phyloP scores from a whole-genome alignment of 2,329 filamentous ascomycete genomes.

The Pseudocercospora fuligena region DNA sequence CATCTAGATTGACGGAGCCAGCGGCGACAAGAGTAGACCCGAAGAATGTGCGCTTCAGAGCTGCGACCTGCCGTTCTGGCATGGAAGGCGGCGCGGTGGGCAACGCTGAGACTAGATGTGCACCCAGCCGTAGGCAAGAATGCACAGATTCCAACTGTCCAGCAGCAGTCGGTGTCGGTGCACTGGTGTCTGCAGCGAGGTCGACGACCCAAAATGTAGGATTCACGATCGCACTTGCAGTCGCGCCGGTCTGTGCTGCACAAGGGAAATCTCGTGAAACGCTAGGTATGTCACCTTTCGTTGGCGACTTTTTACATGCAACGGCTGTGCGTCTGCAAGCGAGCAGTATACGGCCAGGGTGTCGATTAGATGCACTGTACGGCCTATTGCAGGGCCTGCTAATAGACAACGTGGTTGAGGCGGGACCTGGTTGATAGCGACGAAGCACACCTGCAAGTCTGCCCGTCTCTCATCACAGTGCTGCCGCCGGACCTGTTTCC shows the following conservation, averaged over 20 bases:
- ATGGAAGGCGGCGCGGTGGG: neutral
- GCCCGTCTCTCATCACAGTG: neutral
- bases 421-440: neutral
- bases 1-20: slow-evolving; percentile 25
- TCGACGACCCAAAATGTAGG: no score
- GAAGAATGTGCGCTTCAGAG: neutral
- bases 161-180: neutral
- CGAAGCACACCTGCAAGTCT: neutral
- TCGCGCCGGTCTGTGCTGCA: slow-evolving; percentile 4
- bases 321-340: slow-evolving; percentile 5
- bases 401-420: slow-evolving; percentile 6
- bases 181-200: neutral
- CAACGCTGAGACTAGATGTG: neutral
- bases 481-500: neutral
- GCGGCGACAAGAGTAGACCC: neutral
- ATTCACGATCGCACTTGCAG: neutral
- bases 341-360: neutral
- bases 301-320: slow-evolving; percentile 1
- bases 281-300: slow-evolving; percentile 5
- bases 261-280: slow-evolving; percentile 9
- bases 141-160: neutral
- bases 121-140: neutral
- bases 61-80: neutral
- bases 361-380: neutral
- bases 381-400: neutral